Evolutionary conservation across 805 yeast species (phyloP), one percentile per base, ranked within the genome.

Genomic region (Cyberlindnera xishuangbannaensis): DNA sequence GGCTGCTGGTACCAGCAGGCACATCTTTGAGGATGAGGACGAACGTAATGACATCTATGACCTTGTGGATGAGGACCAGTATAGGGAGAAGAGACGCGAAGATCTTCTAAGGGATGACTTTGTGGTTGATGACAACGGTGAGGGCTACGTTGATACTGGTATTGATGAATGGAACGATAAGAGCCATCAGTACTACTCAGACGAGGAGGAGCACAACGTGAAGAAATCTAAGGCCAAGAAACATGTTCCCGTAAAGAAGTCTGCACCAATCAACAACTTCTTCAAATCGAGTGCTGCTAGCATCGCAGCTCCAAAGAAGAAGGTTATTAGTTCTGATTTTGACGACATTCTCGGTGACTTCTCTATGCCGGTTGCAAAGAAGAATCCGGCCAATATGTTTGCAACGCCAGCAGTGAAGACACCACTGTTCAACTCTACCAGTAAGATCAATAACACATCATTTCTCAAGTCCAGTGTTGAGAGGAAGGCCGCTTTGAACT

Each of bases 81-180:
- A 76, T 58, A 67, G 90, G 45, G 72, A 72, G 47, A 83, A 76
- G 53, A 84, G 83, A 55, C 74, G 94, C 48, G 76, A 82, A 38
- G 84, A 87, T 38, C 65, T 92, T 30, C 67, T 86, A 57, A 79
- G 83, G 41, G 96, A 90, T 51, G 96, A 90, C 56, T 90, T 90
- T 54, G 92, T 90, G 23, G 95, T 86, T 3, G 96, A 87, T 55
- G 97, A 90, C 55, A 78, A 83, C 45, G 96, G 96, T 19, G 82
- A 80, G 44, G 97, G 97, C 0, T 90, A 90, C 51, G 88, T 86
- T 2, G 97, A 92, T 48, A 83, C 83, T 27, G 98, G 98, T 37
- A 83, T 71, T 7, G 94, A 90, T 48, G 95, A 86, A 39, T 86
- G 95, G 88, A 94, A 78, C 39, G 68, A 64, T 25, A 58, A 65